Conservation (phyloP, 2,329 filamentous ascomycete species). For the Arthroderma uncinatum region DNA sequence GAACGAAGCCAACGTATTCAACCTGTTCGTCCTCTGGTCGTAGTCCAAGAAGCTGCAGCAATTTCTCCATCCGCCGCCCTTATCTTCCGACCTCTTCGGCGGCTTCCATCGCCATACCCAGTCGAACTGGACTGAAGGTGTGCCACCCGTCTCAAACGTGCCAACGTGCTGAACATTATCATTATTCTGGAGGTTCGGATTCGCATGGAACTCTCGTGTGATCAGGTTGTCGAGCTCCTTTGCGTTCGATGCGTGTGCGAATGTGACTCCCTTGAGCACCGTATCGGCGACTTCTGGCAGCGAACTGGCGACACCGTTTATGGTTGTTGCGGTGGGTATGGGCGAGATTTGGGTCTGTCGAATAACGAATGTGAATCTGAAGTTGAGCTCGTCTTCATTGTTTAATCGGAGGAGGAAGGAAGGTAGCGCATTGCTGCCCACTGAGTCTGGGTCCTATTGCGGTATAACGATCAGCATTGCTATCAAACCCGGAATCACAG, state of each 20-base stretch:
- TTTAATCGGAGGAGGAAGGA: slow-evolving; percentile 74
- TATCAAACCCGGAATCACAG: not conserved
- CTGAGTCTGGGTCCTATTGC: slow-evolving; percentile 62
- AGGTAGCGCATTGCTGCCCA: slow-evolving; percentile 33
- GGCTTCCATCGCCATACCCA: slow-evolving; percentile 98
- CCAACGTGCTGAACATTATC: slow-evolving; percentile 92
- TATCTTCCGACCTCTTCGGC: slow-evolving; percentile 68
- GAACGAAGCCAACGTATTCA: slow-evolving; percentile 83
- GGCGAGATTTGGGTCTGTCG: slow-evolving; percentile 42
- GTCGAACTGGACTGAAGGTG: slow-evolving; percentile 71
- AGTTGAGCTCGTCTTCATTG: slow-evolving; percentile 84
- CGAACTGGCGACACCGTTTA: slow-evolving; percentile 42
- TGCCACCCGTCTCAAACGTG: slow-evolving; percentile 77
- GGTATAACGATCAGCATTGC: not conserved
- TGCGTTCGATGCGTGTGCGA: slow-evolving; percentile 73
- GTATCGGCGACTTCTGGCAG: slow-evolving; percentile 52
- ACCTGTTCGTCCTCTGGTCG: slow-evolving; percentile 77
- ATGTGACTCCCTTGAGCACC: slow-evolving; percentile 77
- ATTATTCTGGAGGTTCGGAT: slow-evolving; percentile 96
- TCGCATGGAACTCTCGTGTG: slow-evolving; percentile 89
- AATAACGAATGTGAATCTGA: slow-evolving; percentile 85
- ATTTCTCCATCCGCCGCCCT: slow-evolving; percentile 86
- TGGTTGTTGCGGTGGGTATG: slow-evolving; percentile 40
- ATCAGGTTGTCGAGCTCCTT: slow-evolving; percentile 88
- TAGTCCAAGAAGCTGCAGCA: slow-evolving; percentile 97